Conservation (phyloP, 2,329 filamentous ascomycete genomes). For the Pyrenophora teres region DNA sequence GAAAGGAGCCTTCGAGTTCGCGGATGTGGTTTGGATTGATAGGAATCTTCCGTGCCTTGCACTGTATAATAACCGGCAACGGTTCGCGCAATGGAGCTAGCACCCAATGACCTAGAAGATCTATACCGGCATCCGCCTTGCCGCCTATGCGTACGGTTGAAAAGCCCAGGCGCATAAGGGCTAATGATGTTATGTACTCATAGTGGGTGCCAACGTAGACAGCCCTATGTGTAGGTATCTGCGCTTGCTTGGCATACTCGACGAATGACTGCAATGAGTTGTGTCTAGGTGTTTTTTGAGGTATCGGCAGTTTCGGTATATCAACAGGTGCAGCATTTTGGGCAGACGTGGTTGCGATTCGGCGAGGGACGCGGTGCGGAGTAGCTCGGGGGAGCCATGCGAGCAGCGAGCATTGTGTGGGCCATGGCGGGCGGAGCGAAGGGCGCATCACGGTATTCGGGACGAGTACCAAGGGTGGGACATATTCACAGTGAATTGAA, state of each 20-base stretch:
- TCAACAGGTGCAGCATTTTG: conserved; percentile 30
- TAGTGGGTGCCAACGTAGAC: conserved; percentile 75
- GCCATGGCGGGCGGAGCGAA: conserved; percentile 30
- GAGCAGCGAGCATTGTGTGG: conserved; percentile 22
- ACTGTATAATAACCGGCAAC: conserved; percentile 63
- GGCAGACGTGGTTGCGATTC: conserved; percentile 35
- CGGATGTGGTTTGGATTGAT: conserved; percentile 65
- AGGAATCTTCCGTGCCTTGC: conserved; percentile 63
- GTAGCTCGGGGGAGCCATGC: conserved; percentile 27
- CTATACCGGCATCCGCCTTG: conserved; percentile 71
- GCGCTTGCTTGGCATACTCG: conserved; percentile 62
- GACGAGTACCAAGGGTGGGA: neutral
- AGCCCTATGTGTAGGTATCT: conserved; percentile 61
- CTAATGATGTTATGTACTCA: conserved; percentile 69
- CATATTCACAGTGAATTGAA: conserved; percentile 29
- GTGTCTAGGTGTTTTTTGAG: conserved; percentile 56
- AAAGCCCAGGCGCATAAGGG: conserved; percentile 67
- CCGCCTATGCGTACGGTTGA: conserved; percentile 68
- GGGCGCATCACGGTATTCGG: conserved; percentile 35
- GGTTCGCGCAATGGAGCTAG: conserved; percentile 49
- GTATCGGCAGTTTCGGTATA: conserved; percentile 33
- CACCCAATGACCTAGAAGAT: conserved; percentile 73
- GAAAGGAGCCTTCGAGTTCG: conserved; percentile 81
- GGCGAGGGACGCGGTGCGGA: conserved; percentile 34
- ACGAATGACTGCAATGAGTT: conserved; percentile 68